Conservation (phyloP, 148 eudicot species). For the Persicaria maculosa region DNA sequence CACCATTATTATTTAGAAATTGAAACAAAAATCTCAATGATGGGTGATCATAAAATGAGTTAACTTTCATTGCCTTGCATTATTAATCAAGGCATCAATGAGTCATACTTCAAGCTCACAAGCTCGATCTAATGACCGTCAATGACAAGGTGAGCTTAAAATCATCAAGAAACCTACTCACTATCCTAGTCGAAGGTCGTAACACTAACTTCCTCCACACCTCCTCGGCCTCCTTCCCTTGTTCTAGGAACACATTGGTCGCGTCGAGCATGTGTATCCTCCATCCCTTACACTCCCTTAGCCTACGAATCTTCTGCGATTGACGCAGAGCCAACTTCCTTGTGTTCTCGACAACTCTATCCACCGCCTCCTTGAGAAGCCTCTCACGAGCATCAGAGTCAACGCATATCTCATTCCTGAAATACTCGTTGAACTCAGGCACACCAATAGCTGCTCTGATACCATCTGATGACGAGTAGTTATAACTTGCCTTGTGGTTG, state of each 20-base stretch:
- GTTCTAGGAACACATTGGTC: neutral
- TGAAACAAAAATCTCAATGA: too few species aligned
- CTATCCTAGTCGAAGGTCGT: neutral
- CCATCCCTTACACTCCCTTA: conserved; percentile 1
- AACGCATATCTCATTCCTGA: neutral
- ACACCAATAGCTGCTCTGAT: conserved; percentile 5
- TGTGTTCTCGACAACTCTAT: neutral
- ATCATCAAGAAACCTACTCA: neutral
- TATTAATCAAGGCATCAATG: neutral
- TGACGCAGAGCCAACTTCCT: neutral
- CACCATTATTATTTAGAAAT: too few species aligned
- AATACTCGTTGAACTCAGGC: neutral
- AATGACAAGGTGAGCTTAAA: neutral
- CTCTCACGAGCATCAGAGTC: neutral
- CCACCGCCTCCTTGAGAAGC: neutral
- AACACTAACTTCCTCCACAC: neutral
- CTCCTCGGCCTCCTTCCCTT: neutral
- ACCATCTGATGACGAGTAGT: neutral
- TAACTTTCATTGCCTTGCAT: too few species aligned
- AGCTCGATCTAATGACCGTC: neutral
- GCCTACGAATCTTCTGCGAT: neutral
- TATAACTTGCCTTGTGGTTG: conserved; percentile 8
- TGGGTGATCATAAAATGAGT: too few species aligned
- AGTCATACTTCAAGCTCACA: neutral
- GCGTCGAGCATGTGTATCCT: neutral